These are phyloP conservation scores for Globisporangium alternatum DNA, from an alignment of 352 stramenopile genomes.

Conservation along the genomic window DNA sequence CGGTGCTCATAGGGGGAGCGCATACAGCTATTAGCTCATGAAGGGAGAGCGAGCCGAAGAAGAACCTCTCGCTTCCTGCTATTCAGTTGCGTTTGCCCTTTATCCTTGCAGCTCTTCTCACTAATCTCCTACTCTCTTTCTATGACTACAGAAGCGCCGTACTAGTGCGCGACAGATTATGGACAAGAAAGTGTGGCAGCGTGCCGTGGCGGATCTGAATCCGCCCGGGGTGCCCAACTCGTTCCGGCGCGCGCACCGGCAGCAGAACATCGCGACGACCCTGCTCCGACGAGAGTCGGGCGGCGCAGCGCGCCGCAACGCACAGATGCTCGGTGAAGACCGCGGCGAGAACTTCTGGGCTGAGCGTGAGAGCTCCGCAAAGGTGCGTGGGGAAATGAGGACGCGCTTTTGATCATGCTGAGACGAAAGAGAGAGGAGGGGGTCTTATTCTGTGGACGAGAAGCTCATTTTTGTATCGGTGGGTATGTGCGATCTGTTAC, in stretches of 20 bases:
- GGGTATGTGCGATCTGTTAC: neutral
- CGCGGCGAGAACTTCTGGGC: slow-evolving; percentile 72
- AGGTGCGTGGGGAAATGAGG: slow-evolving; percentile 34
- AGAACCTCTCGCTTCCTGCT: neutral
- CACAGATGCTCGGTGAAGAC: slow-evolving; percentile 44
- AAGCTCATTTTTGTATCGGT: slow-evolving; percentile 1
- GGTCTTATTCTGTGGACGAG: slow-evolving; percentile 2
- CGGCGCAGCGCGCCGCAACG: slow-evolving; percentile 36
- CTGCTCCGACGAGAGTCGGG: slow-evolving; percentile 61
- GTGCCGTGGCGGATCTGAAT: slow-evolving; percentile 63
- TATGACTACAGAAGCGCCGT: neutral
- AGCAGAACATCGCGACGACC: slow-evolving; percentile 69
- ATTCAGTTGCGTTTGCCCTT: neutral
- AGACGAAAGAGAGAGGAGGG: neutral
- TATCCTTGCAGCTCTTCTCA: neutral
- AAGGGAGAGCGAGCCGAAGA: neutral
- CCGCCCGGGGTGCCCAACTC: slow-evolving; percentile 73
- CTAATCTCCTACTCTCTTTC: neutral
- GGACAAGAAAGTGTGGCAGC: slow-evolving; percentile 72
- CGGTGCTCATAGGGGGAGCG: neutral
- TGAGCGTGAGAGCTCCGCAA: slow-evolving; percentile 70
- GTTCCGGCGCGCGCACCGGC: slow-evolving; percentile 56
- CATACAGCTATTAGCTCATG: neutral
- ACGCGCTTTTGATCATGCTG: neutral
- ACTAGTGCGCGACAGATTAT: slow-evolving; percentile 13